phyloP scores from a whole-genome alignment of 2,329 filamentous ascomycete genomes.

The Aschersonia sp. region DNA sequence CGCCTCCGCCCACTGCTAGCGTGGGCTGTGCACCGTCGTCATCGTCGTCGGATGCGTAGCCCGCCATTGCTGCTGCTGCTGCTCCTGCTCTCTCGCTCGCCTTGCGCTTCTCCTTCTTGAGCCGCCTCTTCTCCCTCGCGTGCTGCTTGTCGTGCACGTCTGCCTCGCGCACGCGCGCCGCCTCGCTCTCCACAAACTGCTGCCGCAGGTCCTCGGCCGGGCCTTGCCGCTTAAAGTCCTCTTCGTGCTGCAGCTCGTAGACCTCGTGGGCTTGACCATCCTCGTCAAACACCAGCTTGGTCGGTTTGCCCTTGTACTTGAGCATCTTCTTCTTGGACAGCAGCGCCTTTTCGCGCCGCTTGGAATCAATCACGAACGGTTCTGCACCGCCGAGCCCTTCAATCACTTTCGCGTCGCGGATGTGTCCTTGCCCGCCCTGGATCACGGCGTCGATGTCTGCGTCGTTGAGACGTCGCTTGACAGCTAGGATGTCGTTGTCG shows the following conservation, averaged over 20 bases:
- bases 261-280: slow-evolving; percentile 73
- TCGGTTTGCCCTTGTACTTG: slow-evolving; percentile 77
- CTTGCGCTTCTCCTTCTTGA: slow-evolving; percentile 63
- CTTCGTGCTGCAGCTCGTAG: slow-evolving; percentile 80
- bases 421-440: slow-evolving; percentile 22
- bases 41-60: slow-evolving; percentile 2
- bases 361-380: slow-evolving; percentile 76
- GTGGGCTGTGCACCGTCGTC: slow-evolving; percentile 11
- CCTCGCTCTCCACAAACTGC: slow-evolving; percentile 66
- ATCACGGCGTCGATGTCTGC: slow-evolving; percentile 42
- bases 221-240: slow-evolving; percentile 62
- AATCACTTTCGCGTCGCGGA: slow-evolving; percentile 41
- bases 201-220: slow-evolving; percentile 61
- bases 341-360: slow-evolving; percentile 88
- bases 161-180: slow-evolving; percentile 53
- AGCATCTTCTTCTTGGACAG: slow-evolving; percentile 88
- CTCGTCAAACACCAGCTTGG: slow-evolving; percentile 82
- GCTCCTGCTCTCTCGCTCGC: slow-evolving; percentile 38
- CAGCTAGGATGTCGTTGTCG: slow-evolving; percentile 62
- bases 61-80: neutral
- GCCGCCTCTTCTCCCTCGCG: slow-evolving; percentile 62
- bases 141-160: slow-evolving; percentile 74
- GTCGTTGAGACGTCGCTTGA: slow-evolving; percentile 74
- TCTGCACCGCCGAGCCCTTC: slow-evolving; percentile 54
- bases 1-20: too few species aligned